Evolutionary conservation across 331 rosid species (phyloP).

Genomic region (Prunus yedoensis): DNA sequence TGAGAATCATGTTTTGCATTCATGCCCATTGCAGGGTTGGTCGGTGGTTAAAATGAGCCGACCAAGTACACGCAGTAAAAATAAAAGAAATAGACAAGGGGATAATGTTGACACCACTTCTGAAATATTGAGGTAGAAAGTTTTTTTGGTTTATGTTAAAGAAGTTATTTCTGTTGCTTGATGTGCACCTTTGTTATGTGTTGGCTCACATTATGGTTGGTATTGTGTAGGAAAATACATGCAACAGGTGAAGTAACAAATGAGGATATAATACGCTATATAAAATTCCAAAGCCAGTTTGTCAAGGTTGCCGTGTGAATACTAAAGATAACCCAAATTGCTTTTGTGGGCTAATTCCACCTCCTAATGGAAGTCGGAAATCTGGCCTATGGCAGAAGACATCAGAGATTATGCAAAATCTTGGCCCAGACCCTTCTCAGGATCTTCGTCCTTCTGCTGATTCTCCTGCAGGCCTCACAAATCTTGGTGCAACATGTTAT

Average conservation of each 20-base stretch:
- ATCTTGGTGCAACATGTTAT: constrained; percentile 98
- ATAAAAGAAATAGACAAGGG: constrained; percentile 70
- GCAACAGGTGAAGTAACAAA: constrained; percentile 52
- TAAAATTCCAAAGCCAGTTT: constrained; percentile 70
- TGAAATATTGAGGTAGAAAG: constrained; percentile 67
- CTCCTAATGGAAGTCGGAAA: constrained; percentile 74
- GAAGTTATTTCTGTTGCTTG: constrained; percentile 1
- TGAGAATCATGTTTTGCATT: background rate
- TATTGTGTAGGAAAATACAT: constrained; percentile 68
- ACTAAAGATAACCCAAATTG: constrained; percentile 92
- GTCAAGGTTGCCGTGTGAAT: constrained; percentile 91
- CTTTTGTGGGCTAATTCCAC: constrained; percentile 88
- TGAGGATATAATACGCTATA: constrained; percentile 66
- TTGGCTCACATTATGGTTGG: constrained; percentile 19
- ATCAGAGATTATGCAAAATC: constrained; percentile 67
- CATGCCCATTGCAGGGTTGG: constrained; percentile 37
- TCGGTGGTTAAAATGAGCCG: constrained; percentile 66
- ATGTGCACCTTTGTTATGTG: background rate
- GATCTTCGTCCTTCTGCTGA: constrained; percentile 69
- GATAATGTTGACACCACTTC: constrained; percentile 51
- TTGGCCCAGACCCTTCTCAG: constrained; percentile 80
- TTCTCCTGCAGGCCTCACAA: constrained; percentile 92
- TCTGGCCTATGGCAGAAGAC: constrained; percentile 89
- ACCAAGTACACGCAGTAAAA: constrained; percentile 75
- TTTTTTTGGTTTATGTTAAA: background rate